Base-by-base conservation (phyloP, 306 rosid genomes). In the Benincasa hispida region DNA sequence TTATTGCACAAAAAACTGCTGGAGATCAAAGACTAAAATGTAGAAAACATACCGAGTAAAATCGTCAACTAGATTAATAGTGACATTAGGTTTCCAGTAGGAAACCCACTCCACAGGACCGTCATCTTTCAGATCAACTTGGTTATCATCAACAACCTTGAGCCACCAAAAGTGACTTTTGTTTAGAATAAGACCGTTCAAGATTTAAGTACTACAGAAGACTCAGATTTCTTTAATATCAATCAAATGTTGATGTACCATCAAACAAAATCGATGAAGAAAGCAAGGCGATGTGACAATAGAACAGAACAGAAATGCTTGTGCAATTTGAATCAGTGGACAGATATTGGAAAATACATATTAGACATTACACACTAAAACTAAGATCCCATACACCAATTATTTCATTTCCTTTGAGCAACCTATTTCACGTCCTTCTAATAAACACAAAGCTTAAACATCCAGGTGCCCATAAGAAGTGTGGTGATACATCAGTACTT, bases 31-130 rank as follows among this genome's bases (percentile, higher is more conserved):
- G 35, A 21, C 6, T 32, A 35, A 54, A 58, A 57, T 22, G 48
- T 8, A 28, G 39, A 15, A 57, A 53, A 81, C 88, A 21, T 86
- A 94, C 99, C 85, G 74, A 18, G 97, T 89, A 84, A 94, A 94
- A 79, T 94, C 99, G 28, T 92, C 97, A 35, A 92, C 94, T 85
- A 94, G 85, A 88, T 94, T 94, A 75, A 94, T 86, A 18, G 96
- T 92, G 62, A 92, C 75, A 88, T 94, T 94, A 28, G 99, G 99
- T 79, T 90, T 91, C 95, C 95, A 92, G 53, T 87, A 90, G 45
- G 99, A 81, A 76, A 77, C 55, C 99, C 99, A 94, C 82, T 89
- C 99, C 82, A 79, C 86, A 69, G 90, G 92, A 58, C 77, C 89
- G 13, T 84, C 85, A 19, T 89, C 96, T 78, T 85, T 86, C 57